These are phyloP conservation scores for Boletus pseudo-olivaceus DNA, from an alignment of 768 basidiomycete species.

Conservation along the genomic window DNA sequence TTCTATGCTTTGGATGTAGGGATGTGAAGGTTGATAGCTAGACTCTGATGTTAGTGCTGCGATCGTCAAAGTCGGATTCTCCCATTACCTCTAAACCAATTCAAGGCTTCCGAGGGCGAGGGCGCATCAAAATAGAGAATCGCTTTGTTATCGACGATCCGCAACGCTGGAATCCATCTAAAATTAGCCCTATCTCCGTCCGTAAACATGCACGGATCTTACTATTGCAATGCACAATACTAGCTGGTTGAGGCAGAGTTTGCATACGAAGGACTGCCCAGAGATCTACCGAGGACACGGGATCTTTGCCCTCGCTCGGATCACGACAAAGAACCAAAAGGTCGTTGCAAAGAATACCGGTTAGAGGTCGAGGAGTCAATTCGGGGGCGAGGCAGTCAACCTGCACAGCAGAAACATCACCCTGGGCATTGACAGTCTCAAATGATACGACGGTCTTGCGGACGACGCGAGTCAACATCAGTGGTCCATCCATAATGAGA, in stretches of 20 bases:
- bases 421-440: conserved; percentile 74
- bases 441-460: conserved; percentile 80
- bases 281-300: conserved; percentile 74
- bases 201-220: conserved; percentile 14
- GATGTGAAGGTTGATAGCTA: conserved; percentile 88
- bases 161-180: conserved; percentile 51
- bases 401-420: conserved; percentile 77
- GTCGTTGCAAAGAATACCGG: conserved; percentile 90
- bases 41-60: conserved; percentile 4
- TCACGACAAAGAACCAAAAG: conserved; percentile 89
- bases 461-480: conserved; percentile 86
- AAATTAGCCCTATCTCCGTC: conserved; percentile 6
- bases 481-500: conserved; percentile 87
- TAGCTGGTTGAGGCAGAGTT: conserved; percentile 85
- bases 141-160: conserved; percentile 89
- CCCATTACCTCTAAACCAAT: conserved; percentile 79
- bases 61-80: conserved; percentile 9
- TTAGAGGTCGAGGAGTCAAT: conserved; percentile 70
- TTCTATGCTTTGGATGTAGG: conserved; percentile 73
- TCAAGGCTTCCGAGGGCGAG: conserved; percentile 78
- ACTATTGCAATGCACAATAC: conserved; percentile 87
- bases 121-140: conserved; percentile 87
- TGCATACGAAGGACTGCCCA: conserved; percentile 98
- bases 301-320: conserved; percentile 77
- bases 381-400: conserved; percentile 90